Percentiles rank a stretch among this genome's conserved stretches.
Evolutionary conservation across 2,329 filamentous ascomycete species (phyloP).

Genomic region (Botrytis galanthina): DNA sequence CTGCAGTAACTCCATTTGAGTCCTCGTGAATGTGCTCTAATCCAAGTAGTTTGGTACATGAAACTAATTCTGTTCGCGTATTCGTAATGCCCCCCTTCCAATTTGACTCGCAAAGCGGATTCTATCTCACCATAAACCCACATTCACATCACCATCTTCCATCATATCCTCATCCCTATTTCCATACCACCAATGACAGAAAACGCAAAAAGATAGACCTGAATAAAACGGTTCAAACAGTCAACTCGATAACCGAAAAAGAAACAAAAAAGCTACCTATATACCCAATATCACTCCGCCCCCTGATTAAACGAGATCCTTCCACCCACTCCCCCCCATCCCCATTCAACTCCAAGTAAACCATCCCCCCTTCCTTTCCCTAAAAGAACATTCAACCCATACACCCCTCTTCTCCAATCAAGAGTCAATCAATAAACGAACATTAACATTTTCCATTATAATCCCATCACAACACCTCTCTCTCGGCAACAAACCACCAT

Average conservation of each 20-base stretch:
- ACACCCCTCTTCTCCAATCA: too few relatives aligned
- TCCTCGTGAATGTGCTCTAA: not conserved
- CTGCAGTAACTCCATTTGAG: too few relatives aligned
- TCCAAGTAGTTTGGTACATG: too few relatives aligned
- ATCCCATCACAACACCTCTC: not conserved
- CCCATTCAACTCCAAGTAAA: too few relatives aligned
- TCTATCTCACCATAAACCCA: not conserved
- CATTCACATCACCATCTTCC: not conserved
- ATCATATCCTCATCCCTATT: too few relatives aligned
- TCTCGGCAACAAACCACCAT: not conserved
- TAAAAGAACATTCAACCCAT: too few relatives aligned
- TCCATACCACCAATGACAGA: not conserved
- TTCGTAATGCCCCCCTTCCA: too few relatives aligned
- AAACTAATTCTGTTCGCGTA: too few relatives aligned
- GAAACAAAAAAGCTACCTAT: not conserved
- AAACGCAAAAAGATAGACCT: rapidly evolving
- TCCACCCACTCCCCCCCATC: too few relatives aligned
- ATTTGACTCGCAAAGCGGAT: not conserved
- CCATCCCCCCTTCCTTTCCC: too few relatives aligned
- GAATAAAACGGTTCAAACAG: not conserved
- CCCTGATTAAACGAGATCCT: not conserved
- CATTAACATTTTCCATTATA: too few relatives aligned
- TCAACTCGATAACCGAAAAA: not conserved
- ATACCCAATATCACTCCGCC: not conserved
- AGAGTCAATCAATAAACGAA: too few relatives aligned